Base-by-base conservation (phyloP, 75 land plant genomes). In the Larix kaempferi region DNA sequence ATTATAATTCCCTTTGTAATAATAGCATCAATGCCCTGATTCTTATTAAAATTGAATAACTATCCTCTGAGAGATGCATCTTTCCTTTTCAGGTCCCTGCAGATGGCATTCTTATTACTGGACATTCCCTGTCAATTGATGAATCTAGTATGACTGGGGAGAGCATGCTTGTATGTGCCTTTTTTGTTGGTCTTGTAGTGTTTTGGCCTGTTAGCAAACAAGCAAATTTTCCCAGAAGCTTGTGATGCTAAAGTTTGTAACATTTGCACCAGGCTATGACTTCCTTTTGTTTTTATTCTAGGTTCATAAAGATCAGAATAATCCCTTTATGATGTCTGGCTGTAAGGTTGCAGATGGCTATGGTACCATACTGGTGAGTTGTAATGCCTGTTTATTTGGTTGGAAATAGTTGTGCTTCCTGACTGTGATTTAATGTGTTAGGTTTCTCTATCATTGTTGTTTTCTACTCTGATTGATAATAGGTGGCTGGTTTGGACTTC, bases 61-160 rank as follows among this genome's bases (percentile, higher is more conserved):
- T 74, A 57, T 52, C 41, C 33, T 74, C 75, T 54, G 6, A 56
- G 19, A 33, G 39, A 66, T 33, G 11, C 39, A 66, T 72, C 13
- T 33, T 75, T 57, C 57, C 25, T 16, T 69, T 79, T 16, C 62
- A 91, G 94, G 90, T 88, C 23, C 95, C 95, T 71, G 93, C 95
- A 21, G 95, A 93, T 88, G 95, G 95, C 23, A 69, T 93, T 27
- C 62, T 93, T 3, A 85, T 93, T 44, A 49, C 60, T 78, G 93
- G 93, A 23, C 88, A 90, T 64, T 93, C 95, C 71, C 86, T 93
- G 76, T 61, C 86, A 22, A 78, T 90, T 74, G 95, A 93, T 82
- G 95, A 93, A 83, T 90, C 93, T 19, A 93, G 93, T 76, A 88
- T 93, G 95, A 93, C 95, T 23, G 93, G 95, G 56, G 95, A 93